Evolutionary conservation across 1,284 basidiomycete species (phyloP).

Genomic region (Naganishia albida): DNA sequence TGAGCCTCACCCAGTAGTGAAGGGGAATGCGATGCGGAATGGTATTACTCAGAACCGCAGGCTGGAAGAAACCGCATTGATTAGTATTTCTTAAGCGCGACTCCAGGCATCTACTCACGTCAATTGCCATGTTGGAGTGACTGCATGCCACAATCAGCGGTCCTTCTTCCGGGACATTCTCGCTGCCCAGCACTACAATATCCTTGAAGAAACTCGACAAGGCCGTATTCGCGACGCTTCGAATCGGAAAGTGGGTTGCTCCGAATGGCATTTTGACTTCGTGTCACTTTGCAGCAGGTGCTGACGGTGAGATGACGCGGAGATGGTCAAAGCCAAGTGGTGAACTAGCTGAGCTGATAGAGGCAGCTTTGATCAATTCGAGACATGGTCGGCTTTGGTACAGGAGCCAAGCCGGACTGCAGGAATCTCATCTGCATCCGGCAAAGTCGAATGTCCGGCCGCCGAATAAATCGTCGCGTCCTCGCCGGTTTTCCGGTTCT

Average conservation of each 20-base stretch:
- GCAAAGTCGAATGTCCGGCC: no score
- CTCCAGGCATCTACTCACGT: conserved; percentile 63
- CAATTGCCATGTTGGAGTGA: conserved; percentile 90
- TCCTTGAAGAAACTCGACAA: conserved; percentile 83
- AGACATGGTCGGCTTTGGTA: no score
- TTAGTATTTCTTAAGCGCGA: conserved; percentile 9
- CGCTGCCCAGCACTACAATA: conserved; percentile 75
- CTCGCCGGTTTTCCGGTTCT: no score
- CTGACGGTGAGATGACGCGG: no score
- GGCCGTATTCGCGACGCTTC: conserved; percentile 69
- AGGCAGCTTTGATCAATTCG: no score
- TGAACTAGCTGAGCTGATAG: no score
- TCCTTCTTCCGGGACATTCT: conserved; percentile 78
- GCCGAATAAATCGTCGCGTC: no score
- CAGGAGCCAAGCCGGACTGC: no score
- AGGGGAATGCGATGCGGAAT: conserved; percentile 55
- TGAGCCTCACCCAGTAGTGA: conserved; percentile 88
- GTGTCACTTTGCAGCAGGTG: no score
- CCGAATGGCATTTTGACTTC: conserved; percentile 55
- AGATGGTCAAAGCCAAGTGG: no score
- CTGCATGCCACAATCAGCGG: conserved; percentile 82
- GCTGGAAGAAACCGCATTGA: conserved; percentile 41
- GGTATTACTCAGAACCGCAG: conserved; percentile 49
- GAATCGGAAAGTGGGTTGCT: conserved; percentile 65
- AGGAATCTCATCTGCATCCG: no score